Evolutionary conservation across 225 moss, liverwort and hornwort genomes (phyloP).

Genomic region (Takakia lepidozioides): DNA sequence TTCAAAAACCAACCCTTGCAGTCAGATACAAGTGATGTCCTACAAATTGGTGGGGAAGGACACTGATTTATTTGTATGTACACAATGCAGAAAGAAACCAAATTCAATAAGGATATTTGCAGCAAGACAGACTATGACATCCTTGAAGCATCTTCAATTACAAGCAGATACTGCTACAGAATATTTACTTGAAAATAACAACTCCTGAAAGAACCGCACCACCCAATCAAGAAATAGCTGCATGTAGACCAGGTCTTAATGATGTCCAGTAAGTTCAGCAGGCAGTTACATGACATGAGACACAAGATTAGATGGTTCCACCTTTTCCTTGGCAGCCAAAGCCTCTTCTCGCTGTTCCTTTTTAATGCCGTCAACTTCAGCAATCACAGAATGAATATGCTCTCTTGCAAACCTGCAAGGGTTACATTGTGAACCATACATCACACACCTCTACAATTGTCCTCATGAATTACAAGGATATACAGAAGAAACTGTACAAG

Average conservation of each 20-base stretch:
- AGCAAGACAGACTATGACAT: too few relatives aligned
- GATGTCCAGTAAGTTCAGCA: too few relatives aligned
- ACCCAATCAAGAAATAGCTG: too few relatives aligned
- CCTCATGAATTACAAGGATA: neutral
- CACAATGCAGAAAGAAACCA: neutral
- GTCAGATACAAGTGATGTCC: neutral
- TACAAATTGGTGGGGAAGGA: neutral
- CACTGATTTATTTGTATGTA: neutral
- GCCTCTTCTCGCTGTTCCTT: constrained; percentile 49
- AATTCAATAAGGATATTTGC: neutral
- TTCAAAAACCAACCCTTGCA: neutral
- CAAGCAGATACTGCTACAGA: neutral
- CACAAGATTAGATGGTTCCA: neutral
- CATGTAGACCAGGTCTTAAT: too few relatives aligned
- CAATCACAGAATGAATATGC: constrained; percentile 35
- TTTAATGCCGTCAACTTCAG: constrained; percentile 31
- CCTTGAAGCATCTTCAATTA: neutral
- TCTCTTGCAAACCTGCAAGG: constrained; percentile 42
- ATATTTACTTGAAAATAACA: too few relatives aligned
- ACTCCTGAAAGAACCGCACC: too few relatives aligned
- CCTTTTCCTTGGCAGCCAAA: constrained; percentile 58
- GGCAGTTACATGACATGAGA: too few relatives aligned
- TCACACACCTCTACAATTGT: neutral
- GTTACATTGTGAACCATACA: too few relatives aligned
- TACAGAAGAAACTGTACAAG: neutral